Percentiles rank a stretch among this genome's conserved stretches.
phyloP scores from a whole-genome alignment of 2,329 filamentous ascomycete species.

The Tolypocladium inflatum region DNA sequence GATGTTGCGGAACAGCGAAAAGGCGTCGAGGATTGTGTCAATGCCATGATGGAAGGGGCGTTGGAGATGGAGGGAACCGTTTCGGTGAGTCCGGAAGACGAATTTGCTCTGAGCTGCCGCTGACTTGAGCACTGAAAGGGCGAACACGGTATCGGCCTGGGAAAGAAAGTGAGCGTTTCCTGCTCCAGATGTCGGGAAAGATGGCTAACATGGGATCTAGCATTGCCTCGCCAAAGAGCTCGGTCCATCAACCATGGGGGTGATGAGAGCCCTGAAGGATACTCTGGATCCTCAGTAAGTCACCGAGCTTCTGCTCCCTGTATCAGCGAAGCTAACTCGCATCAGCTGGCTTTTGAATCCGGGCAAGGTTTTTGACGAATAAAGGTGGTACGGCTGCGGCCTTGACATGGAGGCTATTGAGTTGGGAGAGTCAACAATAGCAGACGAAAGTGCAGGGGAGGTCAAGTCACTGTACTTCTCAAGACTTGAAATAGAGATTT shows the following conservation, averaged over 20 bases:
- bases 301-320: background rate
- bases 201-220: constrained; percentile 5
- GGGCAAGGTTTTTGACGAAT: constrained; percentile 55
- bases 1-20: constrained; percentile 48
- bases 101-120: background rate
- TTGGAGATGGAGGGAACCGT: constrained; percentile 64
- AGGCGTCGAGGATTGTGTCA: constrained; percentile 48
- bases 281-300: constrained; percentile 47
- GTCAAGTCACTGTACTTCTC: background rate
- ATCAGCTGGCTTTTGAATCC: constrained; percentile 56
- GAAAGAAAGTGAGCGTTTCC: constrained; percentile 45
- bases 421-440: background rate
- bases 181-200: background rate
- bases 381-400: background rate
- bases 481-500: background rate
- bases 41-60: constrained; percentile 60
- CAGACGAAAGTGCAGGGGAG: background rate
- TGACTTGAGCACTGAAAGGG: constrained; percentile 24
- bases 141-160: constrained; percentile 61
- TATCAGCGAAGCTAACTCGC: background rate
- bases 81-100: constrained; percentile 37
- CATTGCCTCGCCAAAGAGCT: constrained; percentile 52
- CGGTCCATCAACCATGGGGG: constrained; percentile 50
- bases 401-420: background rate
- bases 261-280: constrained; percentile 57